Evolutionary conservation across 768 basidiomycete genomes (phyloP).

Genomic region (Agrocybe pediades): DNA sequence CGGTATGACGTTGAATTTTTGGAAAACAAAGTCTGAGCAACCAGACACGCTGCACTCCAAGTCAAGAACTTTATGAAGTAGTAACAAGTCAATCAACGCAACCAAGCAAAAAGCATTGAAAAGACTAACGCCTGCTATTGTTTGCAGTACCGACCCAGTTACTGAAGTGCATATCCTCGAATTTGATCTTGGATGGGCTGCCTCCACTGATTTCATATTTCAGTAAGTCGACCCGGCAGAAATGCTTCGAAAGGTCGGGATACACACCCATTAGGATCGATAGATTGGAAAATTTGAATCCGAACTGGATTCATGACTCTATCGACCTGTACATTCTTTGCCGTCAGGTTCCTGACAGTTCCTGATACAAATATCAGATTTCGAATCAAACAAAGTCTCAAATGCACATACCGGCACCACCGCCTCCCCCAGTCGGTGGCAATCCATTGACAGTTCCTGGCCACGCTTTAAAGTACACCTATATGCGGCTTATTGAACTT

Average conservation of each 20-base stretch:
- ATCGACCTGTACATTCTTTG: background rate
- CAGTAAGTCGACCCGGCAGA: background rate
- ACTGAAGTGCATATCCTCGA: background rate
- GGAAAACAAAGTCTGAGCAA: background rate
- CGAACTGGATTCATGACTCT: slow-evolving; percentile 1
- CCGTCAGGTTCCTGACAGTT: background rate
- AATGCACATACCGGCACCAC: background rate
- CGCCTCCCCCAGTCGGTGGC: slow-evolving; percentile 5
- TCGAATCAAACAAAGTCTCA: background rate
- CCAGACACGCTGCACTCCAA: slow-evolving; percentile 1
- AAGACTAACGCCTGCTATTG: background rate
- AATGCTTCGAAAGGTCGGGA: background rate
- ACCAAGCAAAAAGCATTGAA: background rate
- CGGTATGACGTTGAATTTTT: background rate
- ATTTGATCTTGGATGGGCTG: background rate
- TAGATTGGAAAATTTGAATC: background rate
- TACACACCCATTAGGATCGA: background rate
- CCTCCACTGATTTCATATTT: background rate
- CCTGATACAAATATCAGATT: background rate
- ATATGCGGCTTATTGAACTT: background rate
- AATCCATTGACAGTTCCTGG: slow-evolving; percentile 1
- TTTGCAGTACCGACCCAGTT: background rate
- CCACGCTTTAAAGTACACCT: slow-evolving; percentile 7
- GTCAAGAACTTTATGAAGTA: background rate
- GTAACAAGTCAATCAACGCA: background rate